phyloP scores from a whole-genome alignment of 2,329 filamentous ascomycete genomes.

The Daldinia eschscholtzii region DNA sequence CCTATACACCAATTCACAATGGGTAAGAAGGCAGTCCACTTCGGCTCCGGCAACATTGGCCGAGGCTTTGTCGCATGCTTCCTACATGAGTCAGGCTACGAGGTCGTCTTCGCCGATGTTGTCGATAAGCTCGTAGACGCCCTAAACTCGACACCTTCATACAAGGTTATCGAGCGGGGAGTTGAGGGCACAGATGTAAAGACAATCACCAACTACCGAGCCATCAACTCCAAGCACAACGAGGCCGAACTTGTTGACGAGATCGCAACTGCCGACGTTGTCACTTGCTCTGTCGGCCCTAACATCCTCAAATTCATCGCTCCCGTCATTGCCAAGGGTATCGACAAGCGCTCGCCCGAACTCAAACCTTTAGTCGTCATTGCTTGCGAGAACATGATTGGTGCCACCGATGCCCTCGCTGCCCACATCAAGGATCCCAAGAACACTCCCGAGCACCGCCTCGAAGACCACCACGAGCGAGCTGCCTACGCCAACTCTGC shows the following conservation, averaged over 20 bases:
- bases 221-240: slow-evolving; percentile 93
- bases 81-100: slow-evolving; percentile 93
- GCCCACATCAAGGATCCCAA: slow-evolving; percentile 80
- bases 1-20: slow-evolving; percentile 52
- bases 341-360: slow-evolving; percentile 77
- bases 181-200: slow-evolving; percentile 83
- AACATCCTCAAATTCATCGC: slow-evolving; percentile 97
- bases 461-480: slow-evolving; percentile 76
- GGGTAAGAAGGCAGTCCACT: slow-evolving; percentile 81
- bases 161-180: slow-evolving; percentile 94
- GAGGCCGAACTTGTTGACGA: slow-evolving; percentile 85
- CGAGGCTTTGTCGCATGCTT: slow-evolving; percentile 91
- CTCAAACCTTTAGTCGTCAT: slow-evolving; percentile 85
- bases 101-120: slow-evolving; percentile 97
- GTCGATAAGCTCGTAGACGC: slow-evolving; percentile 83
- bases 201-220: slow-evolving; percentile 93
- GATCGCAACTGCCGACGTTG: slow-evolving; percentile 87
- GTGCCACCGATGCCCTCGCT: slow-evolving; percentile 89
- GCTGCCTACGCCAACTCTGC: slow-evolving; percentile 97
- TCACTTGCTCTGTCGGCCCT: slow-evolving; percentile 97
- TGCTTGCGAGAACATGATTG: slow-evolving; percentile 98
- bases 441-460: slow-evolving; percentile 76
- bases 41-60: slow-evolving; percentile 87
- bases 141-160: slow-evolving; percentile 80
- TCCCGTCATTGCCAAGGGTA: slow-evolving; percentile 93